These are phyloP conservation scores for Leccinellum luteum DNA, from an alignment of 768 basidiomycete species.

Conservation along the genomic window DNA sequence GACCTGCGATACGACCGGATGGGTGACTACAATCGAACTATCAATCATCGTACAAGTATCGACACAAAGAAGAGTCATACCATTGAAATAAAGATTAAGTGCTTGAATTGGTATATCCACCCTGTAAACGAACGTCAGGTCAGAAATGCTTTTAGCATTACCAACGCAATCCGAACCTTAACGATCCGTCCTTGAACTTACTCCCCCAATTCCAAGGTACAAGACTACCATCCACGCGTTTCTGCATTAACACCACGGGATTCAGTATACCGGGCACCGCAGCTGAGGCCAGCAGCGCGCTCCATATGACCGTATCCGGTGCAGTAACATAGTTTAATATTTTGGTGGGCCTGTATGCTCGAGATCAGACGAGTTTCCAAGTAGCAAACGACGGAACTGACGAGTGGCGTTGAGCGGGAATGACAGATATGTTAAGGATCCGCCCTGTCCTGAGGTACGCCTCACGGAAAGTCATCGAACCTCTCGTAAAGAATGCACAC, in stretches of 20 bases:
- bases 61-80: slow-evolving; percentile 31
- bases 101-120: slow-evolving; percentile 95
- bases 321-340: slow-evolving; percentile 93
- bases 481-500: slow-evolving; percentile 88
- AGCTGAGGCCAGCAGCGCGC: slow-evolving; percentile 79
- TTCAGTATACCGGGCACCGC: slow-evolving; percentile 95
- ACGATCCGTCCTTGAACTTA: slow-evolving; percentile 88
- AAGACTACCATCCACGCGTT: slow-evolving; percentile 72
- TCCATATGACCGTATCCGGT: slow-evolving; percentile 89
- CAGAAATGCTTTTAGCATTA: background rate
- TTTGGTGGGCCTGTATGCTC: slow-evolving; percentile 75
- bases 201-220: slow-evolving; percentile 96
- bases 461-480: slow-evolving; percentile 93
- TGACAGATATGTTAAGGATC: slow-evolving; percentile 90
- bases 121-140: slow-evolving; percentile 36
- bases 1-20: slow-evolving; percentile 92
- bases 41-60: slow-evolving; percentile 4
- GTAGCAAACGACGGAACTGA: slow-evolving; percentile 28
- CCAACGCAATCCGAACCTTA: slow-evolving; percentile 49
- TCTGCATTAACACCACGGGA: slow-evolving; percentile 94
- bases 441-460: slow-evolving; percentile 92
- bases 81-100: slow-evolving; percentile 86
- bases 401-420: slow-evolving; percentile 90
- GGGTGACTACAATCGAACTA: slow-evolving; percentile 56
- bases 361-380: slow-evolving; percentile 6